Evolutionary conservation across 2,329 filamentous ascomycete genomes (phyloP).

Genomic region (Cercospora citrullina): DNA sequence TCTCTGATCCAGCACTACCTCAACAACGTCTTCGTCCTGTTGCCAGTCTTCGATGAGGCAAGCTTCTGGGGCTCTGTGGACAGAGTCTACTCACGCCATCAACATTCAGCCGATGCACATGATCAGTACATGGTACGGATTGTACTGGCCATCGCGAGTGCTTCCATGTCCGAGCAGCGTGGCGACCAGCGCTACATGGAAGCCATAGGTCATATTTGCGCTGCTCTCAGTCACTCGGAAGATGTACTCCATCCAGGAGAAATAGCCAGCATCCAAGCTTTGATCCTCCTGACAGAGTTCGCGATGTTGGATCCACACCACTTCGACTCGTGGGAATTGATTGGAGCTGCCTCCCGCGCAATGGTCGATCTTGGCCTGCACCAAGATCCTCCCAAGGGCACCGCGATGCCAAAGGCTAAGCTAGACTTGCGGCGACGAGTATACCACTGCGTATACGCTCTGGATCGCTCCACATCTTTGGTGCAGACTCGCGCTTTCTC

Average conservation of each 20-base stretch:
- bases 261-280: slow-evolving; percentile 79
- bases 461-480: slow-evolving; percentile 89
- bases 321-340: slow-evolving; percentile 91
- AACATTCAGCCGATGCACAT: slow-evolving; percentile 60
- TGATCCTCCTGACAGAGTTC: slow-evolving; percentile 84
- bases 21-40: slow-evolving; percentile 73
- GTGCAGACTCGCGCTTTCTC: slow-evolving; percentile 86
- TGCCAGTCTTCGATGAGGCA: slow-evolving; percentile 81
- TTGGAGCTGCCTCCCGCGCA: slow-evolving; percentile 84
- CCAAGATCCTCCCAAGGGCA: slow-evolving; percentile 77
- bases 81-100: slow-evolving; percentile 72
- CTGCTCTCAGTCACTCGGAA: slow-evolving; percentile 75
- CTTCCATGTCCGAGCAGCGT: slow-evolving; percentile 66
- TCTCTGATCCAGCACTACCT: slow-evolving; percentile 80
- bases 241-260: slow-evolving; percentile 82
- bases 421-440: slow-evolving; percentile 78
- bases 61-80: slow-evolving; percentile 76
- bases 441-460: slow-evolving; percentile 86
- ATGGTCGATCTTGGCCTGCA: slow-evolving; percentile 89
- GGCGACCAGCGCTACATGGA: slow-evolving; percentile 64
- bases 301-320: slow-evolving; percentile 85
- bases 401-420: slow-evolving; percentile 65
- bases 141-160: slow-evolving; percentile 80
- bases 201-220: slow-evolving; percentile 60
- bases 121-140: slow-evolving; percentile 88